These are phyloP conservation scores for Paramecium sexaurelia DNA, from an alignment of 73 alveolate genomes.

Conservation along the genomic window DNA sequence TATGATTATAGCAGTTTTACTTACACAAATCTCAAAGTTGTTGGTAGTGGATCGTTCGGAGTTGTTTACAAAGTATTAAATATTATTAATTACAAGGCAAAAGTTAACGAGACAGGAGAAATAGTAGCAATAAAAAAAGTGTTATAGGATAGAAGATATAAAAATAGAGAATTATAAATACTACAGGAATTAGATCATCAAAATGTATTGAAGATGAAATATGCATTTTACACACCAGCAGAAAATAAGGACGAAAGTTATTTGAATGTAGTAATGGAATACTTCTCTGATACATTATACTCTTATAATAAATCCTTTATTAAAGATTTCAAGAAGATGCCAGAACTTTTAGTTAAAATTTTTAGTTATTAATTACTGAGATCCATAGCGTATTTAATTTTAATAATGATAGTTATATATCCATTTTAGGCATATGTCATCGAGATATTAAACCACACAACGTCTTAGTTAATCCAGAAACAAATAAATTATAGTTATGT, in stretches of 20 bases:
- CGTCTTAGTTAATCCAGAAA: slow-evolving; percentile 78
- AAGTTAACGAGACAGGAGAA: slow-evolving; percentile 78
- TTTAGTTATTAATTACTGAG: slow-evolving; percentile 80
- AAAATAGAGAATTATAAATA: slow-evolving; percentile 81
- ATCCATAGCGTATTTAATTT: slow-evolving; percentile 71
- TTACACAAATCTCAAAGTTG: slow-evolving; percentile 17
- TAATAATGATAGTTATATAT: slow-evolving; percentile 70
- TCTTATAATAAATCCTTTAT: slow-evolving; percentile 67
- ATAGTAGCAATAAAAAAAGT: slow-evolving; percentile 85
- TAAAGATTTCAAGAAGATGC: slow-evolving; percentile 71
- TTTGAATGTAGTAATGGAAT: slow-evolving; percentile 85
- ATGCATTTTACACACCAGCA: slow-evolving; percentile 77
- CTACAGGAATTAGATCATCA: slow-evolving; percentile 78
- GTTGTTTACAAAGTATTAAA: slow-evolving; percentile 68
- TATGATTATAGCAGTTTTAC: slow-evolving; percentile 36
- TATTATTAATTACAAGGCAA: neutral
- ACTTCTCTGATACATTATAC: slow-evolving; percentile 78
- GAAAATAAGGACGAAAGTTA: slow-evolving; percentile 80
- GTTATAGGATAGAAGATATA: slow-evolving; percentile 78
- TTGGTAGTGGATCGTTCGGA: slow-evolving; percentile 71
- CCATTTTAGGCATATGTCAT: slow-evolving; percentile 78
- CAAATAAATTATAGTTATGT: slow-evolving; percentile 79
- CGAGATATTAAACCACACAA: slow-evolving; percentile 87
- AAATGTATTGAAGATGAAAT: slow-evolving; percentile 72
- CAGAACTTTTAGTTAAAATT: slow-evolving; percentile 73